Base-by-base conservation (phyloP, 192 early-diverging fungal genomes). In the Polychytrium aggregatum region DNA sequence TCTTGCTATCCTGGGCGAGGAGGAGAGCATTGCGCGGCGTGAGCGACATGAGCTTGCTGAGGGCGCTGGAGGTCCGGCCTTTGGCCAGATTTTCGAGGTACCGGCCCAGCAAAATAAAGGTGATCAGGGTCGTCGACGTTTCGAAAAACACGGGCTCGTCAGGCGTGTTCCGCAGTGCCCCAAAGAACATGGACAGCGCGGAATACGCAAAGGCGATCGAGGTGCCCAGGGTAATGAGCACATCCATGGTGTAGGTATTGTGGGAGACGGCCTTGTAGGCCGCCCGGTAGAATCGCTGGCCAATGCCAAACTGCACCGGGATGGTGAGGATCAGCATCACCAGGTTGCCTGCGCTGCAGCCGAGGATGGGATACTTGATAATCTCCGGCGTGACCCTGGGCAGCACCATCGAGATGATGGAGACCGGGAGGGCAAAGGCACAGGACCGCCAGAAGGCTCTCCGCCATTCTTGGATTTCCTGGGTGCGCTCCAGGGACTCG, bases 81-180 rank as follows among this genome's bases (percentile, higher is more conserved):
- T 96, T 98, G 52, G 95, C 92, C 54, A 85, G 44, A 64, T 95
- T 96, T 56, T 96, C 92, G 24, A 98, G 63, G 60, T 88, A 95
- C 17, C 92, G 69, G 2, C 95, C 95, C 38, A 98, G 64, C 3
- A 83, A 78, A 37, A 98, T 82, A 75, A 98, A 96, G 1, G 86
- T 83, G 27, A 98, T 86, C 56, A 98, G 64, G 77, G 86, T 90
- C 17, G 83, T 78, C 3, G 82, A 79, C 1, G 95, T 94, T 56
- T 98, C 95, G 55, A 93, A 98, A 63, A 94, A 94, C 25, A 88
- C 86, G 38, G 88, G 76, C 2, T 90, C 79, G 6, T 50, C 54
- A 18, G 64, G 63, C 16, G 58, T n/a, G 33, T 49, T 29, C n/a
- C n/a, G n/a, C n/a, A n/a, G n/a, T n/a, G n/a, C n/a, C n/a, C n/a